Evolutionary conservation across 2,329 filamentous ascomycete species (phyloP).

Genomic region (Blumeria graminis): DNA sequence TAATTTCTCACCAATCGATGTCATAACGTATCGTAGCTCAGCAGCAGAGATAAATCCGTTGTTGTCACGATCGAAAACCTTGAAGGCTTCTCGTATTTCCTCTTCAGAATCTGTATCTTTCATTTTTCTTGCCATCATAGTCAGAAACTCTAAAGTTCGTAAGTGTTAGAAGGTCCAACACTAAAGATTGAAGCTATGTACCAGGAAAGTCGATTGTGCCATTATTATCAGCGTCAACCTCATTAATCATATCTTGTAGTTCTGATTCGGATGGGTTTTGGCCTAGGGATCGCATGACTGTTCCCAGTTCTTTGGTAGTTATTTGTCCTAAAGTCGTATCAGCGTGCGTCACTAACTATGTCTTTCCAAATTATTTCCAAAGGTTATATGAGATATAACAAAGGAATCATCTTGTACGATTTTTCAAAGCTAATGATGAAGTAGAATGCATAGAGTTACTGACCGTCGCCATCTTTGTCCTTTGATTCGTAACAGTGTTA

Average conservation of each 20-base stretch:
- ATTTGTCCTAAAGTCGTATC: slow-evolving; percentile 42
- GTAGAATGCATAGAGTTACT: slow-evolving; percentile 20
- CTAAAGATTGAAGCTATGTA: slow-evolving; percentile 17
- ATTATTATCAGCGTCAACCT: slow-evolving; percentile 81
- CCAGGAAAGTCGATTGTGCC: slow-evolving; percentile 80
- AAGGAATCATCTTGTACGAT: not conserved
- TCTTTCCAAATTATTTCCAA: not conserved
- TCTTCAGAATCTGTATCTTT: slow-evolving; percentile 83
- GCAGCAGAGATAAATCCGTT: slow-evolving; percentile 80
- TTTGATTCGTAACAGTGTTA: slow-evolving; percentile 18
- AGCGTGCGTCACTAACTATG: slow-evolving; percentile 3
- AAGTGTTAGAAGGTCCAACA: slow-evolving; percentile 1
- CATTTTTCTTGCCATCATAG: slow-evolving; percentile 90
- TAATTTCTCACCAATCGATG: slow-evolving; percentile 74
- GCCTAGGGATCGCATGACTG: slow-evolving; percentile 73
- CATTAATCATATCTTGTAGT: slow-evolving; percentile 85
- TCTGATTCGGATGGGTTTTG: slow-evolving; percentile 81
- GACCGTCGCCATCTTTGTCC: slow-evolving; percentile 84
- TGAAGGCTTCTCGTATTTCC: slow-evolving; percentile 75
- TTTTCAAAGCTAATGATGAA: not conserved
- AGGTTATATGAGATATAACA: not conserved
- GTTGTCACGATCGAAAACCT: slow-evolving; percentile 77
- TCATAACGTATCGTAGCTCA: slow-evolving; percentile 77
- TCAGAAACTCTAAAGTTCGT: slow-evolving; percentile 48
- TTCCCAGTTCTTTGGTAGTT: slow-evolving; percentile 74